Evolutionary conservation across 2,329 filamentous ascomycete species (phyloP).

Genomic region (Fusarium abutilonis): DNA sequence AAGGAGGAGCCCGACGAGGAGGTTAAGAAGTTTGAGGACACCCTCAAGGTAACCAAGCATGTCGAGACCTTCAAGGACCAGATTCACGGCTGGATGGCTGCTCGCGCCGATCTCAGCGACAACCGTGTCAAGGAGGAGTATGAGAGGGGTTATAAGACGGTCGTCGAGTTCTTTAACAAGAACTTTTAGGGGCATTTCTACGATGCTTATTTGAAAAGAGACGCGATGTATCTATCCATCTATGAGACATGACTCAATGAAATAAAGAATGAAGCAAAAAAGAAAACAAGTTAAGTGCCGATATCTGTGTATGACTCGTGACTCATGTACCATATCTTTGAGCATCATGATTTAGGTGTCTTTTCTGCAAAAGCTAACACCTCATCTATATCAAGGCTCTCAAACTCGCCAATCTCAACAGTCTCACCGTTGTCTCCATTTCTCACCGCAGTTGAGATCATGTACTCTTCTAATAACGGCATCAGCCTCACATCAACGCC

Average conservation of each 20-base stretch:
- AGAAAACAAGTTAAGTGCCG: not conserved
- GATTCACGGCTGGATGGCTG: slow-evolving; percentile 80
- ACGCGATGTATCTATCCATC: slow-evolving; percentile 9
- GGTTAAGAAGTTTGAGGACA: slow-evolving; percentile 66
- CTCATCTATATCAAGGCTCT: slow-evolving; percentile 56
- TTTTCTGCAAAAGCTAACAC: slow-evolving; percentile 58
- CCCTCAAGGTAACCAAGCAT: slow-evolving; percentile 64
- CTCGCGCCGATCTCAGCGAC: slow-evolving; percentile 67
- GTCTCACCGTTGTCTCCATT: slow-evolving; percentile 54
- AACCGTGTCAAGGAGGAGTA: slow-evolving; percentile 69
- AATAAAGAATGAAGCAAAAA: slow-evolving; percentile 1
- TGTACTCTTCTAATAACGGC: slow-evolving; percentile 61
- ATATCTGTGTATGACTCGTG: slow-evolving; percentile 12
- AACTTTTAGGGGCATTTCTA: slow-evolving; percentile 51
- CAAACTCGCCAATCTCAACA: slow-evolving; percentile 55
- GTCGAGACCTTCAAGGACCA: slow-evolving; percentile 74
- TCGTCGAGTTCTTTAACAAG: slow-evolving; percentile 67
- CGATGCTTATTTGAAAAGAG: not conserved
- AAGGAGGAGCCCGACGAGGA: slow-evolving; percentile 68
- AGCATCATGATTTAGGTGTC: slow-evolving; percentile 3
- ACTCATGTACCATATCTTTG: not conserved
- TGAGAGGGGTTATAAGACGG: slow-evolving; percentile 67
- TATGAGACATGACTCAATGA: slow-evolving; percentile 23
- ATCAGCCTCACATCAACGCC: slow-evolving; percentile 51
- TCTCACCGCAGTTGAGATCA: slow-evolving; percentile 63